Conservation (phyloP, 1,139 yeast genomes). For the Geotrichum macrosporum region DNA sequence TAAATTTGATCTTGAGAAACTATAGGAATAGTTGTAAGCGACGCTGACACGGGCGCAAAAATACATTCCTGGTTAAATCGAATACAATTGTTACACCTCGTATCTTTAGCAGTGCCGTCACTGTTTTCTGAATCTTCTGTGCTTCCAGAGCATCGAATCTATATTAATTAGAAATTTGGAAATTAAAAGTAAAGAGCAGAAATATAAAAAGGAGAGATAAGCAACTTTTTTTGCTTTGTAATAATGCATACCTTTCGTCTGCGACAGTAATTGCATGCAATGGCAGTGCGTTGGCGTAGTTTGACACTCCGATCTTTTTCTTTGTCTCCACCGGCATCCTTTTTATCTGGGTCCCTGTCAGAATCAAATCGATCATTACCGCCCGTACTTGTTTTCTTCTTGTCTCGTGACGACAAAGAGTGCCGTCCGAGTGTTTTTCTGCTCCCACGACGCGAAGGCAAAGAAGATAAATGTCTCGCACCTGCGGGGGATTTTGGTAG, state of each 20-base stretch:
- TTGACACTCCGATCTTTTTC: slow-evolving; percentile 12
- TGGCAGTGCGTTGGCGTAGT: slow-evolving; percentile 33
- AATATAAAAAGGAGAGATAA: neutral
- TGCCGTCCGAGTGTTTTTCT: slow-evolving; percentile 1
- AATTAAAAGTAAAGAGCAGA: neutral
- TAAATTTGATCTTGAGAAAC: slow-evolving; percentile 11
- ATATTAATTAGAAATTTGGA: slow-evolving; percentile 1
- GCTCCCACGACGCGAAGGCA: neutral
- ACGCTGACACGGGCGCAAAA: slow-evolving; percentile 37
- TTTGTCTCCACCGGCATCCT: slow-evolving; percentile 6
- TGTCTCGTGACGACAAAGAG: slow-evolving; percentile 6
- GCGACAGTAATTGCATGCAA: slow-evolving; percentile 37
- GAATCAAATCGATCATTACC: neutral
- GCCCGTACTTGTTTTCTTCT: neutral
- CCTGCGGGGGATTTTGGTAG: neutral
- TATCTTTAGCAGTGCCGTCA: slow-evolving; percentile 33
- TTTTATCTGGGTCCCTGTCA: neutral
- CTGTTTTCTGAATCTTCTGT: slow-evolving; percentile 32
- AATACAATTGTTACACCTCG: slow-evolving; percentile 35
- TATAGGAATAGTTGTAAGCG: slow-evolving; percentile 25
- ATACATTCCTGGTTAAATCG: slow-evolving; percentile 37
- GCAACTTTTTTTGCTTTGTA: neutral
- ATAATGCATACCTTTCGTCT: slow-evolving; percentile 30
- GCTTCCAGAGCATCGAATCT: slow-evolving; percentile 38
- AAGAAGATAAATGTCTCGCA: neutral